These are phyloP conservation scores for Fusarium sacchari DNA, from an alignment of 2,329 filamentous ascomycete species.

Conservation along the genomic window DNA sequence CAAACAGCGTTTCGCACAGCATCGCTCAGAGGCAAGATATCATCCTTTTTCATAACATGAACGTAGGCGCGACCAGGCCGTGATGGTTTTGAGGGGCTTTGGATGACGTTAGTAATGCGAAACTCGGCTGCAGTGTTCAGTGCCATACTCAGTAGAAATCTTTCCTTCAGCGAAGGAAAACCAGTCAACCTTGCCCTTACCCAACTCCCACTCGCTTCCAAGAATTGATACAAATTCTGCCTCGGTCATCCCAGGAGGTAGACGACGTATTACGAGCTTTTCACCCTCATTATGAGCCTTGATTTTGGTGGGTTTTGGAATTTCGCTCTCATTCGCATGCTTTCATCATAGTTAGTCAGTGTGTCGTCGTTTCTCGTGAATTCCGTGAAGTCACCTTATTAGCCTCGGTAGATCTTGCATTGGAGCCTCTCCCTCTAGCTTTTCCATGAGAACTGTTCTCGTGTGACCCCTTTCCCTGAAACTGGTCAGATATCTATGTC, in stretches of 20 bases:
- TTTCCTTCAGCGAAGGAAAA: constrained; percentile 74
- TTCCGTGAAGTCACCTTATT: constrained; percentile 41
- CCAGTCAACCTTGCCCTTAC: constrained; percentile 88
- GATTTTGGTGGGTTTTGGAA: constrained; percentile 45
- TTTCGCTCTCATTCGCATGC: constrained; percentile 44
- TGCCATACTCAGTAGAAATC: constrained; percentile 80
- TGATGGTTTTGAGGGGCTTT: constrained; percentile 84
- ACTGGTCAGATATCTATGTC: constrained; percentile 36
- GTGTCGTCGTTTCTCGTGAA: background rate
- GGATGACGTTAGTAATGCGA: constrained; percentile 19
- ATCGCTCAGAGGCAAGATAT: constrained; percentile 75
- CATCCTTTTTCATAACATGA: constrained; percentile 77
- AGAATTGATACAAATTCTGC: constrained; percentile 77
- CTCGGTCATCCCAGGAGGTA: constrained; percentile 86
- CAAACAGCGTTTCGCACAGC: constrained; percentile 75
- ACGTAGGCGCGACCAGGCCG: constrained; percentile 83
- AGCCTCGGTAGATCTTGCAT: constrained; percentile 44
- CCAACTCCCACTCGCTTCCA: constrained; percentile 82
- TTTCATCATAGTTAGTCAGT: constrained; percentile 34
- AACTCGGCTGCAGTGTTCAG: background rate
- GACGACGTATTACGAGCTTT: constrained; percentile 84
- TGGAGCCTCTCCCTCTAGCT: constrained; percentile 41
- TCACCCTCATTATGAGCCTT: constrained; percentile 64
- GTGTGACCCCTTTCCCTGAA: constrained; percentile 38
- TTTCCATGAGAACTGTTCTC: constrained; percentile 39